Evolutionary conservation across 352 stramenopile genomes (phyloP).

Genomic region (Thraustochytrium sp.): DNA sequence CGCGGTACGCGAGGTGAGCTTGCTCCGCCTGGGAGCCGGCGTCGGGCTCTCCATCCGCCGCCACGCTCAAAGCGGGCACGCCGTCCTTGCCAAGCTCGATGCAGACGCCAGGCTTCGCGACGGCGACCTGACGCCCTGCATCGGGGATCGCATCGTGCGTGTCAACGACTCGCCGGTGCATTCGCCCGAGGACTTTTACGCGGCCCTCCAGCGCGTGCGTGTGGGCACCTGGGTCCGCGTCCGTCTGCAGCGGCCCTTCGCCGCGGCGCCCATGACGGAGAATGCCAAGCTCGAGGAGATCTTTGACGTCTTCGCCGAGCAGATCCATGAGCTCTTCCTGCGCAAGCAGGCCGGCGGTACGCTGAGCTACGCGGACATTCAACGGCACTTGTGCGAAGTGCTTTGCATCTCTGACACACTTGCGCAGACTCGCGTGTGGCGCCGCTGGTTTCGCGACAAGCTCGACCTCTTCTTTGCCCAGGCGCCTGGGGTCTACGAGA

Average conservation of each 20-base stretch:
- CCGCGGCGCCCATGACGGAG: not conserved
- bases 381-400: not conserved
- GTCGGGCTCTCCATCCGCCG: not conserved
- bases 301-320: not conserved
- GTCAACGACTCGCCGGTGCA: not conserved
- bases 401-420: not conserved
- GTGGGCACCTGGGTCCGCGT: not conserved
- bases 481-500: not conserved
- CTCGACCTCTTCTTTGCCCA: conserved; percentile 17
- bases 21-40: not conserved
- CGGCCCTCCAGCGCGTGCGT: not conserved
- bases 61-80: not conserved
- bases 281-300: conserved; percentile 3
- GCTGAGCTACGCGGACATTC: not conserved
- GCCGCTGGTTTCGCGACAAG: conserved; percentile 24
- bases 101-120: not conserved
- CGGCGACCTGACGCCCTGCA: not conserved
- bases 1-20: not conserved
- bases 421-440: not conserved
- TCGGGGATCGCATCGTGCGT: not conserved
- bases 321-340: not conserved
- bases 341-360: not conserved
- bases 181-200: not conserved
- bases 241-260: not conserved
- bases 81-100: not conserved